These are phyloP conservation scores for Thinopyrum elongatum DNA, from an alignment of 176 grass and related monocot species.

Conservation along the genomic window DNA sequence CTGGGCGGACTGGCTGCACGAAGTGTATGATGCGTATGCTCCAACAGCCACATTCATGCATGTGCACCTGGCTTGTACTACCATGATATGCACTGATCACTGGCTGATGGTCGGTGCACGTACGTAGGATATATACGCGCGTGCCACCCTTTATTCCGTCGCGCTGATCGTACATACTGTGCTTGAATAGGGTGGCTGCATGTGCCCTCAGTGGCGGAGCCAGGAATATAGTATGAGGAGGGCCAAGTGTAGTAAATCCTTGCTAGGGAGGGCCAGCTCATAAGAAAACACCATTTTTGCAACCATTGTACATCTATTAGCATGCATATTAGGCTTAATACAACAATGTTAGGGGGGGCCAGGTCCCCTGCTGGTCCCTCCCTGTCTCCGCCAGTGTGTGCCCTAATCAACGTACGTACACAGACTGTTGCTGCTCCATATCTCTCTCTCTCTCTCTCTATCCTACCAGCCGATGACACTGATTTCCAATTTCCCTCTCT, in stretches of 20 bases:
- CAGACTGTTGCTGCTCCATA: neutral
- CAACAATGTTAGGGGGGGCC: too few species aligned
- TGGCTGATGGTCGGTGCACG: neutral
- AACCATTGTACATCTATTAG: too few species aligned
- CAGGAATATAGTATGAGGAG: too few species aligned
- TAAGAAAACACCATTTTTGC: too few species aligned
- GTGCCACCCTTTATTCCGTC: neutral
- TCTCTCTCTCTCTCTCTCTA: too few species aligned
- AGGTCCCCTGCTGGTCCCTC: neutral
- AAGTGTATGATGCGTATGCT: neutral
- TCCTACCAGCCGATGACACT: too few species aligned
- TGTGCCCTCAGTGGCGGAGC: too few species aligned
- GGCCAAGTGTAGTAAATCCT: too few species aligned
- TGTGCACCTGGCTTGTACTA: neutral
- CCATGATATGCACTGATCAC: conserved; percentile 35
- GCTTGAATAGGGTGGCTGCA: neutral
- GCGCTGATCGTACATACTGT: conserved; percentile 6
- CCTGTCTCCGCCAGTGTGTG: neutral
- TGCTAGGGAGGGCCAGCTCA: too few species aligned
- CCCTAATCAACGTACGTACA: neutral
- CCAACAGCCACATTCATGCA: conserved; percentile 18
- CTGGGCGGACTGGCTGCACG: neutral
- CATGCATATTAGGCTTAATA: too few species aligned
- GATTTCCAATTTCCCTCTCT: too few species aligned
- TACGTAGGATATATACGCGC: neutral